phyloP scores from a whole-genome alignment of 129 eudicot species.

The Daucus carota region DH1_v3.0 NC_030387.2:4540001-4540500 shows the following conservation, averaged over 20 bases:
- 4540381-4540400: background rate
- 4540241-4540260: constrained; percentile 84
- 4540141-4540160: background rate
- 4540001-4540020: background rate
- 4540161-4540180: background rate
- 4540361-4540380: background rate
- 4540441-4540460: constrained; percentile 90
- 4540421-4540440: constrained; percentile 44
- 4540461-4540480: constrained; percentile 63
- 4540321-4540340: constrained; percentile 70
- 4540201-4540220: constrained; percentile 33
- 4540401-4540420: background rate
- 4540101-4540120: background rate
- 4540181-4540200: background rate
- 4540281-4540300: constrained; percentile 73
- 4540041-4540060: background rate
- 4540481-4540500: constrained; percentile 75
- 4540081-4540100: background rate
- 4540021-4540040: background rate
- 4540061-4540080: background rate
- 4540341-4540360: constrained; percentile 8
- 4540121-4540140: background rate
- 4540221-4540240: constrained; percentile 91
- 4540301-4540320: constrained; percentile 90
- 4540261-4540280: constrained; percentile 86